Evolutionary conservation across 345 rosid species (phyloP).

Genomic region (Tarenaya hassleriana): DNA sequence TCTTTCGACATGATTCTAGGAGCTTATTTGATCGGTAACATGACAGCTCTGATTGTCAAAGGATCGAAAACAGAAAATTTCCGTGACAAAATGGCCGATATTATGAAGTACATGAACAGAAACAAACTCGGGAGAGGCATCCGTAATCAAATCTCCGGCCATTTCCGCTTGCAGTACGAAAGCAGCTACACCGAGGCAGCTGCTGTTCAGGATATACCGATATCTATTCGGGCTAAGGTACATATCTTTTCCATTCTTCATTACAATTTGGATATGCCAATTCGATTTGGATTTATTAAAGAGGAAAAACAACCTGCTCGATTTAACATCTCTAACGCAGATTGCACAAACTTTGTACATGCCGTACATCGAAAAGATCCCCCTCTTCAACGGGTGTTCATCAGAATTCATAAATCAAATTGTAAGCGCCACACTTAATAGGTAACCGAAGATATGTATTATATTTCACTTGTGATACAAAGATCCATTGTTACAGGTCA

Average conservation of each 20-base stretch:
- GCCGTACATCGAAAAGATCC: constrained; percentile 55
- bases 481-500: constrained; percentile 37
- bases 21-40: constrained; percentile 85
- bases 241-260: neutral
- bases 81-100: constrained; percentile 67
- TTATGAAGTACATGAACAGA: constrained; percentile 60
- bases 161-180: constrained; percentile 54
- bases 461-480: neutral
- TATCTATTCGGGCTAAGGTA: constrained; percentile 72
- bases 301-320: constrained; percentile 6
- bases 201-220: constrained; percentile 77
- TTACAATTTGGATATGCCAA: neutral
- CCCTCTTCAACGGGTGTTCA: constrained; percentile 71
- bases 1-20: constrained; percentile 90
- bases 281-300: neutral
- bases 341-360: constrained; percentile 69
- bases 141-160: constrained; percentile 56
- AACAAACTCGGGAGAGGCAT: constrained; percentile 55
- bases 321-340: constrained; percentile 30
- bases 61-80: constrained; percentile 84
- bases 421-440: constrained; percentile 42
- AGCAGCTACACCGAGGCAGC: constrained; percentile 48
- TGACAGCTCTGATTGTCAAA: constrained; percentile 84
- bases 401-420: constrained; percentile 69
- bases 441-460: neutral